phyloP scores from a whole-genome alignment of 768 basidiomycete genomes.

The Amanita subjunquillea region DNA sequence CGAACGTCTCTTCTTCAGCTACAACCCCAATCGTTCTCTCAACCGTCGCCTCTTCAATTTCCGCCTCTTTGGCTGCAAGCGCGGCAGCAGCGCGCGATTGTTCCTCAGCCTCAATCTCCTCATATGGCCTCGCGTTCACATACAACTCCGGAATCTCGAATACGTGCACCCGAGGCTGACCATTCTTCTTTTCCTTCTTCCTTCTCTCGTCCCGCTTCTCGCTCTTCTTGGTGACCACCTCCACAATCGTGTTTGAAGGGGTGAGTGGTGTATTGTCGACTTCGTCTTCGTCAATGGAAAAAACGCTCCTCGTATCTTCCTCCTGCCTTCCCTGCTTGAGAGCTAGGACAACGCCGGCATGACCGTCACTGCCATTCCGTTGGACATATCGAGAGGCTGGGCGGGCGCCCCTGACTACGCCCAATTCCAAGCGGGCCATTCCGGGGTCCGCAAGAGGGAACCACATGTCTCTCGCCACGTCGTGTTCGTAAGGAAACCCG shows the following conservation, averaged over 20 bases:
- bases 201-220: not conserved
- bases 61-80: too few relatives aligned
- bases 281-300: not conserved
- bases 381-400: not conserved
- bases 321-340: not conserved
- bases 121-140: not conserved
- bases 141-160: constrained; percentile 1
- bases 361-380: not conserved
- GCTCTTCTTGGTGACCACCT: not conserved
- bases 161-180: not conserved
- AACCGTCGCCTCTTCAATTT: too few relatives aligned
- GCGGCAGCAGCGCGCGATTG: not conserved
- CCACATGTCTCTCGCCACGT: not conserved
- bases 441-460: not conserved
- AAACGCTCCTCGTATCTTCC: not conserved
- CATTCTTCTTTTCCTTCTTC: not conserved
- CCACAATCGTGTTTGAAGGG: not conserved
- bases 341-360: not conserved
- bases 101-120: constrained; percentile 1
- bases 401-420: not conserved
- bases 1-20: too few relatives aligned
- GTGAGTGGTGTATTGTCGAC: not conserved
- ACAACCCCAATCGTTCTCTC: too few relatives aligned
- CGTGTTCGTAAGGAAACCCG: not conserved
- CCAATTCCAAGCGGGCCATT: not conserved